A percentile compares a stretch with the other conserved stretches of the same genome.
Evolutionary conservation across 371 early-diverging fungal genomes (phyloP).

Genomic region (Haplosporangium sp.): DNA sequence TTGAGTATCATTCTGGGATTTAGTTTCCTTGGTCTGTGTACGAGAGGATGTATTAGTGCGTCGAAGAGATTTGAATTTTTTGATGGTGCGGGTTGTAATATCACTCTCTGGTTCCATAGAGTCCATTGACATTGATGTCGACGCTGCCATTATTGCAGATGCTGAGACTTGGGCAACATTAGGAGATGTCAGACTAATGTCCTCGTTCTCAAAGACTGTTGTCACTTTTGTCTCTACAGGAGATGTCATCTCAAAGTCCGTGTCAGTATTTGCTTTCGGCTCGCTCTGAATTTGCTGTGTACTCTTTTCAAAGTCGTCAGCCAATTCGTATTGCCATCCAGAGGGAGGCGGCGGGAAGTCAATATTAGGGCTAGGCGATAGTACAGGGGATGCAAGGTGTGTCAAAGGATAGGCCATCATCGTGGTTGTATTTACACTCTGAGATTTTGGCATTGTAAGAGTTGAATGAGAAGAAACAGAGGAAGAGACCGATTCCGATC

Average conservation of each 20-base stretch:
- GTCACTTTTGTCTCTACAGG: constrained; percentile 14
- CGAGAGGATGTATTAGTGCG: constrained; percentile 11
- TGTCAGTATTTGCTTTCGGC: not conserved
- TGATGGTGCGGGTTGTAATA: constrained; percentile 37
- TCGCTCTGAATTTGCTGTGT: not conserved
- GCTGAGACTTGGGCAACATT: not conserved
- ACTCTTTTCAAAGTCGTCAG: constrained; percentile 1
- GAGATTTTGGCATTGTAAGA: not conserved
- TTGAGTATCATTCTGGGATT: not conserved
- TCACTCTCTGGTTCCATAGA: constrained; percentile 6
- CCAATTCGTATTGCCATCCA: constrained; percentile 4
- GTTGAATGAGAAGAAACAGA: constrained; percentile 6
- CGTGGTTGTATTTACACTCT: not conserved
- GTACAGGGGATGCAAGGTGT: constrained; percentile 20
- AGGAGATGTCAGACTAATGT: not conserved
- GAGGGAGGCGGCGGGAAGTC: not conserved
- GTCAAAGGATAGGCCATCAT: constrained; percentile 1
- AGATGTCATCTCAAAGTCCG: constrained; percentile 31
- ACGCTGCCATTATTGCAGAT: not conserved
- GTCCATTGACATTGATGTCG: not conserved
- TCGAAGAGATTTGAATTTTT: constrained; percentile 44
- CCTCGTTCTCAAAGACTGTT: not conserved
- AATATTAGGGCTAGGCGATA: constrained; percentile 15
- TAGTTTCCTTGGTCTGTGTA: not conserved
- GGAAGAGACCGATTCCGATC: constrained; percentile 1